phyloP scores from a whole-genome alignment of 495 filamentous ascomycete genomes.

The Lepidopterella palustris region DNA sequence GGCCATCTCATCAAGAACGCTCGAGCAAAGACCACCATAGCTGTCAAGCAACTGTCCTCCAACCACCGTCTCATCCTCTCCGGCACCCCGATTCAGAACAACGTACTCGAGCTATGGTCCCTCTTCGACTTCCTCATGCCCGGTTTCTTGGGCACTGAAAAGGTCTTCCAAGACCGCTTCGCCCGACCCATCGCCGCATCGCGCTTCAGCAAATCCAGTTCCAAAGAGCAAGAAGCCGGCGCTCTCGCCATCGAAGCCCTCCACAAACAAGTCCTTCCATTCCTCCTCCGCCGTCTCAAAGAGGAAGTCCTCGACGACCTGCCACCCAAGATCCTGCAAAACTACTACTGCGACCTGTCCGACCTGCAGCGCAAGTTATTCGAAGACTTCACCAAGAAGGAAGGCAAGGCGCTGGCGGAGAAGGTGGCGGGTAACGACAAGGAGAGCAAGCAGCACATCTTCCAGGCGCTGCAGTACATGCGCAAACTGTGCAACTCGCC shows the following conservation, averaged over 20 bases:
- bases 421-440: constrained; percentile 75
- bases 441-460: constrained; percentile 94
- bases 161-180: constrained; percentile 95
- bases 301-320: constrained; percentile 96
- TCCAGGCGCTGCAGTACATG: constrained; percentile 99
- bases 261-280: constrained; percentile 95
- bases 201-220: constrained; percentile 91
- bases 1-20: constrained; percentile 99
- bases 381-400: constrained; percentile 90
- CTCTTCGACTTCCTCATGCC: constrained; percentile 99
- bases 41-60: constrained; percentile 79
- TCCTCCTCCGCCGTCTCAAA: constrained; percentile 92
- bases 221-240: constrained; percentile 96
- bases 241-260: constrained; percentile 93
- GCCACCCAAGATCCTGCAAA: constrained; percentile 96
- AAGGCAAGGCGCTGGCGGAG: constrained; percentile 72
- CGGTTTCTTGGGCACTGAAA: constrained; percentile 95
- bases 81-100: constrained; percentile 97
- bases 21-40: constrained; percentile 82
- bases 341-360: constrained; percentile 98
- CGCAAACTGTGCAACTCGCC: constrained; percentile 97
- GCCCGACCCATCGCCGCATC: constrained; percentile 95
- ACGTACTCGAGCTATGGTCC: constrained; percentile 96
- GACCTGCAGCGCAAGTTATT: constrained; percentile 92
- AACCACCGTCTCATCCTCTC: constrained; percentile 96